Percentiles rank a stretch among this genome's conserved stretches.
Evolutionary conservation across 768 basidiomycete species (phyloP).

Genomic region (Coprinopsis strossmayeri): DNA sequence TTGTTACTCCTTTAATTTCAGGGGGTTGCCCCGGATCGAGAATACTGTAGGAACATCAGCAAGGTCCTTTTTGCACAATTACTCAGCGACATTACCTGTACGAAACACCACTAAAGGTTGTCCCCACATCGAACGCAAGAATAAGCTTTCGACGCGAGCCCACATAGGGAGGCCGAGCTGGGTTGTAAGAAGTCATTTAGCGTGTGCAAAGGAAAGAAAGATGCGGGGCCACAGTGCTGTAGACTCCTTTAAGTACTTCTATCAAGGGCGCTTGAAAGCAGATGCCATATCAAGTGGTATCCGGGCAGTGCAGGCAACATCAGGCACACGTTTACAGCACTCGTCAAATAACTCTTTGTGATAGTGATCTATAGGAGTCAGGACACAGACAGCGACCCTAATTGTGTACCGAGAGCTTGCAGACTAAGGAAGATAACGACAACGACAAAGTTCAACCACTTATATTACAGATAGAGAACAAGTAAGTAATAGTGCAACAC

Average conservation of each 20-base stretch:
- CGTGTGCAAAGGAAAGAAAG: background rate
- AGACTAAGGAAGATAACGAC: no score
- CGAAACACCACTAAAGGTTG: constrained; percentile 36
- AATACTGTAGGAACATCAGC: constrained; percentile 19
- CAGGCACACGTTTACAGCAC: no score
- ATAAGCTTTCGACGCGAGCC: constrained; percentile 26
- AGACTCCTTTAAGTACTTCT: constrained; percentile 1
- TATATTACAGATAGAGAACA: constrained; percentile 2
- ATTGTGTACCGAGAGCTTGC: no score
- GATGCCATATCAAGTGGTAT: no score
- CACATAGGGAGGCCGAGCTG: constrained; percentile 12
- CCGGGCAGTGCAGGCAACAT: no score
- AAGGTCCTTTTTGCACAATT: background rate
- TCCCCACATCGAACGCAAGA: constrained; percentile 35
- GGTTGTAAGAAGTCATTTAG: constrained; percentile 2
- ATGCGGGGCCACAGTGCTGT: background rate
- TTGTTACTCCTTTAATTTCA: constrained; percentile 18
- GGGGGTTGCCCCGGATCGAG: constrained; percentile 29
- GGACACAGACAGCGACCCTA: no score
- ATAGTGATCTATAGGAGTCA: no score
- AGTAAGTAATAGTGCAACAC: background rate
- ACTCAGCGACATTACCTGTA: constrained; percentile 19
- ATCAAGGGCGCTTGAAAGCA: no score
- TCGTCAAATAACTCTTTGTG: no score
- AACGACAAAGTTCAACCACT: no score